These are phyloP conservation scores for Onygenales sp. DNA, from an alignment of 2,329 filamentous ascomycete genomes.

Conservation along the genomic window DNA sequence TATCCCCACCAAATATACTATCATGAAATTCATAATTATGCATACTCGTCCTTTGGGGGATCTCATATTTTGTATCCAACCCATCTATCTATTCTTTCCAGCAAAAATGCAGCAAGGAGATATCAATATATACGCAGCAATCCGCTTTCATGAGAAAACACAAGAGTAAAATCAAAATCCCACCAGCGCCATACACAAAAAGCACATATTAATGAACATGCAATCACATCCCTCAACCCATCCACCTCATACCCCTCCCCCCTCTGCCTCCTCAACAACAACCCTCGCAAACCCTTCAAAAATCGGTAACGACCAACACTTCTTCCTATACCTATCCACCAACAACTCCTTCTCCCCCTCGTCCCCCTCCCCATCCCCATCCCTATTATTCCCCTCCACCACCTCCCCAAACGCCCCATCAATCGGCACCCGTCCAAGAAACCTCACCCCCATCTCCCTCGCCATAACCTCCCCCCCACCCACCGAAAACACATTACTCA, in stretches of 20 bases:
- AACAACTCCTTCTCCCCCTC: conserved; percentile 18
- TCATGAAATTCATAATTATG: no score
- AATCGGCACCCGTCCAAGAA: conserved; percentile 80
- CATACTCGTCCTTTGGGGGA: no score
- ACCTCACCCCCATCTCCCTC: conserved; percentile 70
- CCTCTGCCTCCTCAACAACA: conserved; percentile 20
- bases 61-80: no score
- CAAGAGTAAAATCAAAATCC: no score
- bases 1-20: no score
- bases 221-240: background rate
- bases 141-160: no score
- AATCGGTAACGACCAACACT: conserved; percentile 33
- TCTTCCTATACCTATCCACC: conserved; percentile 33
- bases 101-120: no score
- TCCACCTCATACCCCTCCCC: background rate
- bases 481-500: conserved; percentile 86
- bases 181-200: background rate
- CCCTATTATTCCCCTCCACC: conserved; percentile 52
- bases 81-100: no score
- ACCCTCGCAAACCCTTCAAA: conserved; percentile 34
- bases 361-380: conserved; percentile 11
- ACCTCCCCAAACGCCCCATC: conserved; percentile 85
- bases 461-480: conserved; percentile 89
- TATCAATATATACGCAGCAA: no score
- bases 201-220: background rate